phyloP scores from a whole-genome alignment of 345 rosid genomes.

The Sonneratia caseolaris region DNA sequence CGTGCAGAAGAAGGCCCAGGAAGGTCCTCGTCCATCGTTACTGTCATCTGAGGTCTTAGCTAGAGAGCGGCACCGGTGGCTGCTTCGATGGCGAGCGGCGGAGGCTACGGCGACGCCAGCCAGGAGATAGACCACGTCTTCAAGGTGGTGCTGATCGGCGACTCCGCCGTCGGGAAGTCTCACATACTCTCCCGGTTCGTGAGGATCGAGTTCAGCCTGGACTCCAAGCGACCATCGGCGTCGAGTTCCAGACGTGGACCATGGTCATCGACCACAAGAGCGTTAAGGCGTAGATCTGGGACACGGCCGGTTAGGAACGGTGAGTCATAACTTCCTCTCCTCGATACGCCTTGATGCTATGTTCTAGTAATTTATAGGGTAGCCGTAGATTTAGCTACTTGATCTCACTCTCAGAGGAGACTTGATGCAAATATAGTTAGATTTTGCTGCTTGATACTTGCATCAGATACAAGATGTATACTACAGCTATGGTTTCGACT shows the following conservation, averaged over 20 bases:
- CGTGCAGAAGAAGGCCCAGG: too few relatives aligned
- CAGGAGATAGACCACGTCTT: conserved; percentile 41
- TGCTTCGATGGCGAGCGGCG: conserved; percentile 17
- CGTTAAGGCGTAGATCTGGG: conserved; percentile 36
- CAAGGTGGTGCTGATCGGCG: conserved; percentile 39
- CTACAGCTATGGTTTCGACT: too few relatives aligned
- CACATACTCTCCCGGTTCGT: conserved; percentile 37
- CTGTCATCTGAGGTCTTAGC: background rate
- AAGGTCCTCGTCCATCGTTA: too few relatives aligned
- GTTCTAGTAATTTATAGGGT: too few relatives aligned
- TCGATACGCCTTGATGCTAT: background rate
- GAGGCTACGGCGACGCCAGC: conserved; percentile 26
- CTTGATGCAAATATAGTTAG: background rate
- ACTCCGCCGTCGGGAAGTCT: conserved; percentile 30
- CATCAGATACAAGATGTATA: too few relatives aligned
- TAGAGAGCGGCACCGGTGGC: background rate
- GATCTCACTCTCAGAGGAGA: background rate
- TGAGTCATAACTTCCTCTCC: background rate
- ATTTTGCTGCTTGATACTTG: background rate
- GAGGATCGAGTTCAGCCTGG: conserved; percentile 33
- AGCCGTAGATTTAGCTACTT: too few relatives aligned
- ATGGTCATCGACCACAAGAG: conserved; percentile 28
- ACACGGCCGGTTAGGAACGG: conserved; percentile 34
- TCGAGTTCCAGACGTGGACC: conserved; percentile 29
- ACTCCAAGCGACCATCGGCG: conserved; percentile 43